Percentiles rank a stretch among this genome's conserved stretches.
These are phyloP conservation scores for Naematelia encephala DNA, from an alignment of 768 basidiomycete species.

Conservation along the genomic window DNA sequence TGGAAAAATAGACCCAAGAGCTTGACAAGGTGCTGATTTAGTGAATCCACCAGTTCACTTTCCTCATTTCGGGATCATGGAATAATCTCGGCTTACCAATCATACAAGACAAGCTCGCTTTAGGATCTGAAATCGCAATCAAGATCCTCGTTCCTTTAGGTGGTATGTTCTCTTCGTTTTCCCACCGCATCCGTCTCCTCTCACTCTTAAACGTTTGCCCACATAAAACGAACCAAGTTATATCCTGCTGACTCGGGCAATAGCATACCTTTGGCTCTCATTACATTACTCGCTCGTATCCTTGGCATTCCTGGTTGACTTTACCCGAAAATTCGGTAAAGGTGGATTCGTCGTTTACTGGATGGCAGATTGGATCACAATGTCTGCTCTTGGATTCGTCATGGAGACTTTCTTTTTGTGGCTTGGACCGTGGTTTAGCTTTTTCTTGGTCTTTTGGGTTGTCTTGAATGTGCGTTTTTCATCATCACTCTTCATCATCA, in stretches of 20 bases:
- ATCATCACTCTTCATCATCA: too few relatives aligned
- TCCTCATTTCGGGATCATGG: too few relatives aligned
- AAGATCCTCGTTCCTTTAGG: too few relatives aligned
- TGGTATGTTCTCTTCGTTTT: too few relatives aligned
- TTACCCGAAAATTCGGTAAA: conserved; percentile 37
- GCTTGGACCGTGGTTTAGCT: conserved; percentile 48
- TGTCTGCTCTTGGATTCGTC: conserved; percentile 39
- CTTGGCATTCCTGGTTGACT: conserved; percentile 43
- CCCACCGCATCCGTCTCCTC: background rate
- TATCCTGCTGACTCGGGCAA: background rate
- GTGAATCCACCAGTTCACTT: too few relatives aligned
- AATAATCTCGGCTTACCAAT: too few relatives aligned
- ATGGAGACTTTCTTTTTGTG: conserved; percentile 46
- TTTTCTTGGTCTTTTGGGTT: conserved; percentile 50
- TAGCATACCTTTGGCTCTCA: conserved; percentile 44
- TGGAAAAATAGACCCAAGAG: too few relatives aligned
- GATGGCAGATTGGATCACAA: conserved; percentile 41
- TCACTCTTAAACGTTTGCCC: too few relatives aligned
- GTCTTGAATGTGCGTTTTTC: conserved; percentile 40
- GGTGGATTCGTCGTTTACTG: conserved; percentile 50
- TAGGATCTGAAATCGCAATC: too few relatives aligned
- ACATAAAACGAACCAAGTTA: too few relatives aligned
- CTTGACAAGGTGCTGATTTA: too few relatives aligned
- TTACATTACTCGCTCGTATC: conserved; percentile 48
- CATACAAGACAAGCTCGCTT: too few relatives aligned